Percentiles rank a stretch among this genome's conserved stretches.
These are phyloP conservation scores for Sonneratia alba DNA, from an alignment of 345 rosid species.

Conservation along the genomic window DNA sequence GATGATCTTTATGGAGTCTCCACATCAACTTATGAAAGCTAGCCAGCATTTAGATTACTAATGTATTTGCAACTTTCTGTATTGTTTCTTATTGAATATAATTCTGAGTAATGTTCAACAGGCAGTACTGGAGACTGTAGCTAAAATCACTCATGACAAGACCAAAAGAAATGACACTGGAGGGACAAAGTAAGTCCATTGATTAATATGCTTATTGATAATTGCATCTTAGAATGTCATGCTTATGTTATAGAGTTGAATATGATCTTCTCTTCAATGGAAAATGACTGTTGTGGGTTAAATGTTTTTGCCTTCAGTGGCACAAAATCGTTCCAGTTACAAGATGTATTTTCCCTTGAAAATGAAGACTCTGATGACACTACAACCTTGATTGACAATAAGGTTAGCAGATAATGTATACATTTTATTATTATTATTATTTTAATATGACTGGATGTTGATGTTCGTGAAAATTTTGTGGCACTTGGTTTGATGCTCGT, in stretches of 20 bases:
- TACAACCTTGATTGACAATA: constrained; percentile 83
- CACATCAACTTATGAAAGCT: not conserved
- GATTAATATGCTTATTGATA: not conserved
- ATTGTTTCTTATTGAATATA: constrained; percentile 12
- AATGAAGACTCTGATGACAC: constrained; percentile 91
- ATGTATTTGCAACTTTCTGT: not conserved
- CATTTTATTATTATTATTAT: not conserved
- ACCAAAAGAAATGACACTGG: constrained; percentile 70
- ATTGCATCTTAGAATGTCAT: not conserved
- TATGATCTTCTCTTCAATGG: constrained; percentile 6
- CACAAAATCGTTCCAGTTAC: constrained; percentile 74
- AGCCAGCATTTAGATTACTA: not conserved
- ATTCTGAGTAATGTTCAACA: constrained; percentile 25
- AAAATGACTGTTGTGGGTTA: not conserved
- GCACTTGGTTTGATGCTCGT: constrained; percentile 4
- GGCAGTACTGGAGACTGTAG: constrained; percentile 95
- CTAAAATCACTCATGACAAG: constrained; percentile 84
- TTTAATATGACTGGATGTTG: not conserved
- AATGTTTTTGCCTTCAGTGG: constrained; percentile 30
- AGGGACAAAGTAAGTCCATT: constrained; percentile 48
- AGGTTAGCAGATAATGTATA: constrained; percentile 30
- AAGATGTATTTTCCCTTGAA: constrained; percentile 87
- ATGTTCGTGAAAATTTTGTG: constrained; percentile 1
- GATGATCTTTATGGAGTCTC: not conserved
- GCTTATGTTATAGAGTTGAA: not conserved